phyloP scores from a whole-genome alignment of 768 basidiomycete species.

The Xerocomus brunneocitrinus region DNA sequence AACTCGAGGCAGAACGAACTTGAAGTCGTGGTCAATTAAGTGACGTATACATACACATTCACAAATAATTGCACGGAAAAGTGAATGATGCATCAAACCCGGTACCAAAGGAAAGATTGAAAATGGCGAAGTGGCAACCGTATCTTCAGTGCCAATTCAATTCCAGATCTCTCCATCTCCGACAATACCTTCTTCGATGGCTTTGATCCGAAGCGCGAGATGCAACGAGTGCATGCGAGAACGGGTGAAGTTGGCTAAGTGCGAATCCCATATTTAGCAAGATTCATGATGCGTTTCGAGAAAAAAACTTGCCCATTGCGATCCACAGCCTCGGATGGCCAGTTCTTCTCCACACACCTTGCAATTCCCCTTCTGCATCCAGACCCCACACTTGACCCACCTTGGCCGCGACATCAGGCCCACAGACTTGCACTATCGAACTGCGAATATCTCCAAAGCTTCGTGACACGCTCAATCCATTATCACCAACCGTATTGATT shows the following conservation, averaged over 20 bases:
- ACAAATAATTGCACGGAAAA: too few relatives aligned
- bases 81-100: too few relatives aligned
- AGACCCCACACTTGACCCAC: constrained; percentile 59
- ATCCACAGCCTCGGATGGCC: constrained; percentile 35
- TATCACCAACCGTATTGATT: neutral
- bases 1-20: too few relatives aligned
- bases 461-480: neutral
- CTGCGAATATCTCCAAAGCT: constrained; percentile 45
- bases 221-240: constrained; percentile 27
- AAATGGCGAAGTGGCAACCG: neutral
- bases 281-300: neutral
- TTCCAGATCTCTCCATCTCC: constrained; percentile 11
- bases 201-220: constrained; percentile 30
- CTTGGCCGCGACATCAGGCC: constrained; percentile 39
- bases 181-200: constrained; percentile 24
- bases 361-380: constrained; percentile 59
- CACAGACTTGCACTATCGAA: constrained; percentile 42
- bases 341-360: constrained; percentile 35
- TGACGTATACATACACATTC: too few relatives aligned
- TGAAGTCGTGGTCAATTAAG: too few relatives aligned
- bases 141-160: neutral
- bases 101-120: too few relatives aligned
- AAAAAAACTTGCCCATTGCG: constrained; percentile 17
- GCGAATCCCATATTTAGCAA: neutral
- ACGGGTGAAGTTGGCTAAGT: constrained; percentile 19